Conservation (phyloP, 2,329 filamentous ascomycete species). For the Cladosporium sp. region DNA sequence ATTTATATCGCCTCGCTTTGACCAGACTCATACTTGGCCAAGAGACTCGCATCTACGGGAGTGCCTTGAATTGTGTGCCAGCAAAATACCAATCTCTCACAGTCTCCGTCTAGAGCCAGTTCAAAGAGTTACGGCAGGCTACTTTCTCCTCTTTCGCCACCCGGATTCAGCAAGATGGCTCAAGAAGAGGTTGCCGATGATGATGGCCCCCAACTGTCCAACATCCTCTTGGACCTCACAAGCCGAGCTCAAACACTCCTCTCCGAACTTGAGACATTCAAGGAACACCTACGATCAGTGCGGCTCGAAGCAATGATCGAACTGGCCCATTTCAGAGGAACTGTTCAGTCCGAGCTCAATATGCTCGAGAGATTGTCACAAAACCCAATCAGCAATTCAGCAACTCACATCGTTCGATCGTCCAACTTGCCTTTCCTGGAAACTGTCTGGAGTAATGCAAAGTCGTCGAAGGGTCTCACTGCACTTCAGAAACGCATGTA, state of each 20-base stretch:
- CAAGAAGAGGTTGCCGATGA: slow-evolving; percentile 8
- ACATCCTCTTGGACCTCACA: slow-evolving; percentile 37
- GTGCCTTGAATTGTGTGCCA: neutral
- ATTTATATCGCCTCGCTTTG: neutral
- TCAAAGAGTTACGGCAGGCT: neutral
- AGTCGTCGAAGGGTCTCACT: slow-evolving; percentile 57
- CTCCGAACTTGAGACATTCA: slow-evolving; percentile 46
- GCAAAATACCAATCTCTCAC: neutral
- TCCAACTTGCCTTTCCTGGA: slow-evolving; percentile 68
- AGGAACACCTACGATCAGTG: slow-evolving; percentile 38
- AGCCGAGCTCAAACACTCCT: slow-evolving; percentile 42
- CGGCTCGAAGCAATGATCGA: slow-evolving; percentile 42
- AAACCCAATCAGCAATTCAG: slow-evolving; percentile 31
- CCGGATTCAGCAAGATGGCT: slow-evolving; percentile 1
- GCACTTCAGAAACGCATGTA: slow-evolving; percentile 61
- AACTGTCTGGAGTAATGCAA: slow-evolving; percentile 64
- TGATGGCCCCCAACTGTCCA: slow-evolving; percentile 13
- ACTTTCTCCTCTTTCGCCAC: neutral
- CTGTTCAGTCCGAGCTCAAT: slow-evolving; percentile 38
- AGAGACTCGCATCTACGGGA: neutral
- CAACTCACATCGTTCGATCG: slow-evolving; percentile 60
- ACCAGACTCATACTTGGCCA: neutral
- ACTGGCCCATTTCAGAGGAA: slow-evolving; percentile 38
- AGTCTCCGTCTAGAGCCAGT: neutral
- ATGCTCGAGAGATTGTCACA: slow-evolving; percentile 36